Conservation (phyloP, 2,329 filamentous ascomycete species). For the Talaromyces rugulosus region DNA sequence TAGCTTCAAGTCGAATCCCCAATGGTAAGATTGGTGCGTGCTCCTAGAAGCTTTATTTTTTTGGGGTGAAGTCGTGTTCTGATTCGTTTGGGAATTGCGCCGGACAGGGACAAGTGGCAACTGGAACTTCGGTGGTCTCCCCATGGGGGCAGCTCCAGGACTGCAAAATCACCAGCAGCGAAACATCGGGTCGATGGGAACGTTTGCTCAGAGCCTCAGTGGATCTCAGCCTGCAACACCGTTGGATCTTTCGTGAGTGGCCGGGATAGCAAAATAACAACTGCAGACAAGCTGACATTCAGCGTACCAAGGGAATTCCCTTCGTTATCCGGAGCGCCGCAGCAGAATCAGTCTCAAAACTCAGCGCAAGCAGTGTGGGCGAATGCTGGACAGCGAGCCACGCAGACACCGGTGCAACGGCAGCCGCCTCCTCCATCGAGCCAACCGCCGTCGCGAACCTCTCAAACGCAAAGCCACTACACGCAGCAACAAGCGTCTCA, state of each 20-base stretch:
- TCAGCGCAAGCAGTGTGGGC: slow-evolving; percentile 54
- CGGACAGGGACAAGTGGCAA: slow-evolving; percentile 49
- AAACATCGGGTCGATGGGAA: slow-evolving; percentile 48
- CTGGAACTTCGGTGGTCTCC: slow-evolving; percentile 53
- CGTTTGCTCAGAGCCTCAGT: slow-evolving; percentile 55
- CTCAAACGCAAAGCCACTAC: slow-evolving; percentile 38
- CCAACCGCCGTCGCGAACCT: slow-evolving; percentile 37
- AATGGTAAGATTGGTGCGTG: slow-evolving; percentile 52
- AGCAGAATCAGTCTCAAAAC: slow-evolving; percentile 50
- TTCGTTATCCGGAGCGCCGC: slow-evolving; percentile 54
- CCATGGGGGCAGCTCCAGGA: slow-evolving; percentile 50
- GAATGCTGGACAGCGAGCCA: slow-evolving; percentile 52
- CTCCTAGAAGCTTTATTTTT: background rate
- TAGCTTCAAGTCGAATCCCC: slow-evolving; percentile 48
- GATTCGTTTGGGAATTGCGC: slow-evolving; percentile 2
- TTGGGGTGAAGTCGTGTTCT: background rate
- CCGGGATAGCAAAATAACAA: background rate
- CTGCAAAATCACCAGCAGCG: slow-evolving; percentile 49
- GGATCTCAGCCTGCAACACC: slow-evolving; percentile 51
- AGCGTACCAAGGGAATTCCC: slow-evolving; percentile 56
- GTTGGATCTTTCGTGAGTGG: slow-evolving; percentile 55
- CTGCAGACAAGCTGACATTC: slow-evolving; percentile 7
- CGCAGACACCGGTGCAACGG: slow-evolving; percentile 51
- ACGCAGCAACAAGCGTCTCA: slow-evolving; percentile 36
- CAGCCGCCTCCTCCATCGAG: slow-evolving; percentile 43